Evolutionary conservation across 2,329 filamentous ascomycete genomes (phyloP), one percentile per base, ranked within the genome.

Genomic region (Fusarium albosuccineum): DNA sequence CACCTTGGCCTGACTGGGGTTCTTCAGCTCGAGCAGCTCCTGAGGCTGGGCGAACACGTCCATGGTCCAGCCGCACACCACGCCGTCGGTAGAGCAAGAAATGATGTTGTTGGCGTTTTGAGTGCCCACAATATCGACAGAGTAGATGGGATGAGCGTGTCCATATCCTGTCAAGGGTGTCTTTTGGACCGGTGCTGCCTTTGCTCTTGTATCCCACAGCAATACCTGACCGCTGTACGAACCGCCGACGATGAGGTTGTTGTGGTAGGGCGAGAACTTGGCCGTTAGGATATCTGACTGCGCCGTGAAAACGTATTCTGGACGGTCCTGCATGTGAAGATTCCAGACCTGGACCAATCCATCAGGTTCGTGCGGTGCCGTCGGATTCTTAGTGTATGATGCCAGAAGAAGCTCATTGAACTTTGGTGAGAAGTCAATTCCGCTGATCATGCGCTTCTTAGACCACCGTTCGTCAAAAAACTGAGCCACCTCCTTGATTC

Each of bases 31-130:
- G 41, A 99, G 88, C 57, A 94, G 91, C 82, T 99, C 96, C 79
- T 98, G 95, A 1, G 96, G 96, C 78, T 97, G 93, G 1, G 95
- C 93, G 63, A 99, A 92, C 89, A 99, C 98, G 78, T 99, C 97
- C 67, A 97, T 93, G 57, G 92, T 94, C 96, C 96, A 99, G 48
- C 94, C 93, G 78, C 96, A 99, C 41, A 98, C 93, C 9, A 97
- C 93, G 56, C 96, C 96, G 75, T 99, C 96, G 1, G 96, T 99
- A 2, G 94, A 97, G 77, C 93, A 95, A 34, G 94, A 97, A 72
- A 99, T 92, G 76, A 99, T 97, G 79, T 98, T 99, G 82, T 97
- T 97, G 61, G 96, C 96, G 77, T 99, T 99, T 76, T 98, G 96
- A 1, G 97, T 99, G 67, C 96, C 96, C 50, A 99, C 93, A 57